Base-by-base conservation (phyloP, 768 basidiomycete species). In the Leccinum variicolor region DNA sequence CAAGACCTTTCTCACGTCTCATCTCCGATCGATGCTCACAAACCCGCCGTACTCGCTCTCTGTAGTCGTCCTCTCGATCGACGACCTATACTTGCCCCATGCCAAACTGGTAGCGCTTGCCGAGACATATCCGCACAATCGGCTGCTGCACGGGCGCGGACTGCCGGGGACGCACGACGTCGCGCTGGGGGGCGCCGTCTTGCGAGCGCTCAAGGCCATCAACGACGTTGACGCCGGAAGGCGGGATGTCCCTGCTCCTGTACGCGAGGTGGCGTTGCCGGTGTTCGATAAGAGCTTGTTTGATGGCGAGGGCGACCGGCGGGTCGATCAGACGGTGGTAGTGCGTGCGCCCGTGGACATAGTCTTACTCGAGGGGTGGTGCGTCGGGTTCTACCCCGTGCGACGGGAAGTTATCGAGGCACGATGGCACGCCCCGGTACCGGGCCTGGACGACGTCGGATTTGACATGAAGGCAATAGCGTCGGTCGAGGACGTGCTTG, bases 361-460 rank as follows among this genome's bases (percentile, higher is more conserved):
- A 14, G 87, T 98, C 51, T 80, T 99, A 50, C 75, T 99, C 50
- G 97, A 99, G 75, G 97, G 97, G 10, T 99, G 97, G 97, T 94
- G 88, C 72, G 84, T 90, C 23, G 95, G 96, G 0, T 98, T 97
- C 69, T 79, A 80, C 52, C 86, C 92, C 1, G 77, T 92, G 6
- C 64, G 76, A 0, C 48, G 62, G 17, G 71, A 76, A 10, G 81
- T 83, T 58, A 69, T 93, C 33, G 77, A 83, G 46, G 67, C 67
- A 39, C 75, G 79, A 29, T 92, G 87, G 82, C 69, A 75, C 11
- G 52, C 61, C 21, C 63, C 69, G 13, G 66, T 67, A 4, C 21
- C 43, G 0, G 72, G 59, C 19, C 55, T 72, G 41, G 28, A n/a
- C 0, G 50, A 23, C 19, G 5, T 9, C 25, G 26, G 13, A 69